Evolutionary conservation across 495 filamentous ascomycete genomes (phyloP), one percentile per base, ranked within the genome.

Genomic region (Xylaria bambusicola): DNA sequence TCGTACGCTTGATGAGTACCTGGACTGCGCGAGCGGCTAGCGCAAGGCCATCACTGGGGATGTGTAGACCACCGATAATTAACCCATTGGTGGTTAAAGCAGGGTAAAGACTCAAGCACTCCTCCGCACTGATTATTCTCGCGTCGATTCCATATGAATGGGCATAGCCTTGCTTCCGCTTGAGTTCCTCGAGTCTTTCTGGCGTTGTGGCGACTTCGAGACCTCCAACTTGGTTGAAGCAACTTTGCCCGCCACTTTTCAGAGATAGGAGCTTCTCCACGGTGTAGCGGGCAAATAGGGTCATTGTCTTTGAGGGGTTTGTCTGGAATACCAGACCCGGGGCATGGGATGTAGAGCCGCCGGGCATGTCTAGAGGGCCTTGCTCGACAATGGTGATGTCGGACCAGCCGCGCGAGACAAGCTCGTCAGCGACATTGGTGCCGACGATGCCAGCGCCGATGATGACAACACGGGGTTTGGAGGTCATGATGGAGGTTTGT

Each of bases 371-470:
- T 31, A 82, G 57, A 21, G 80, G 80, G 9, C 80, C 80, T 55
- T 82, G 80, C 60, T 82, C 80, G 59, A 82, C 68, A 60, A 82
- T 76, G n/a, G 79, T 81, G 67, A 82, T 79, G 61, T 80, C 62
- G 13, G 51, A 72, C 75, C 79, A 81, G 70, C 79, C 80, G 17
- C 75, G 75, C 18, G 71, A 71, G 59, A 80, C 71, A 48, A 82
- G 70, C 70, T 82, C 80, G 59, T 82, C 80, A 35, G 79, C 80
- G 24, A 82, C 54, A 54, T 82, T 82, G 47, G 75, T 73, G 45
- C 80, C 80, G 21, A 82, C 80, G 52, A 82, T 82, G 6, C 80
- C 80, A 31, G 80, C 80, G 23, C 80, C 80, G 60, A 82, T 81
- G 41, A 82, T 81, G 46, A 82, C 77, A 21, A 81, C 75, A 26